Base-by-base conservation (phyloP, 805 yeast genomes). In the Candida sonorensis region DNA sequence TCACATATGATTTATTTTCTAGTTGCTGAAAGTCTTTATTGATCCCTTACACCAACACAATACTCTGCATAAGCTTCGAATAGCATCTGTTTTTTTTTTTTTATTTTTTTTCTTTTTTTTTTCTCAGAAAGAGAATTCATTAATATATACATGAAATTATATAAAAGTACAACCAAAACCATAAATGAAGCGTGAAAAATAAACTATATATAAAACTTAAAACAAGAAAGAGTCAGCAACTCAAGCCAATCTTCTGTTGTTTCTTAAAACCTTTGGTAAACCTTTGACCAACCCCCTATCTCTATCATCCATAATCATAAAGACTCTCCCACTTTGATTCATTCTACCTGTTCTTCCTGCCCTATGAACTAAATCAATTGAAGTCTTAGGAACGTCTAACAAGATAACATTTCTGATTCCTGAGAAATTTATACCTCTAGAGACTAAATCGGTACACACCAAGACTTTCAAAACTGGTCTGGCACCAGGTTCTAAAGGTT, bases 291-390 rank as follows among this genome's bases (percentile, higher is more conserved):
- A 86, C 4, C 82, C 68, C 45, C 80, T 79, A 40, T 75, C 81
- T 26, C 54, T 57, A 40, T 77, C 77, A 40, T 78, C 81, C 17
- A 81, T 79, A 31, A 90, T 74, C 48, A 92, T 63, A 41, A 86
- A 80, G 2, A 85, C 96, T 39, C 95, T 69, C 10, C 98, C 98
- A 23, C 81, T 68, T 49, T 81, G 86, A 27, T 81, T 83, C 82
- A 88, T 79, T 53, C 98, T 64, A 3, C 96, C 97, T 0, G 97
- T 90, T 59, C 98, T 73, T 2, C 98, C 98, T 1, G 85, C 81
- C 40, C 98, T 66, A 54, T 90, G 97, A 14, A 90, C 76, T 38
- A 90, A 64, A 57, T 90, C 97, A 13, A 85, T 78, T 0, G 96
- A 74, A 11, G 81, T 78, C 33, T 72, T 70, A 5, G 98, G 98